Evolutionary conservation across 257 asterid genomes (phyloP).

Genomic region (Salvia hispanica): DNA sequence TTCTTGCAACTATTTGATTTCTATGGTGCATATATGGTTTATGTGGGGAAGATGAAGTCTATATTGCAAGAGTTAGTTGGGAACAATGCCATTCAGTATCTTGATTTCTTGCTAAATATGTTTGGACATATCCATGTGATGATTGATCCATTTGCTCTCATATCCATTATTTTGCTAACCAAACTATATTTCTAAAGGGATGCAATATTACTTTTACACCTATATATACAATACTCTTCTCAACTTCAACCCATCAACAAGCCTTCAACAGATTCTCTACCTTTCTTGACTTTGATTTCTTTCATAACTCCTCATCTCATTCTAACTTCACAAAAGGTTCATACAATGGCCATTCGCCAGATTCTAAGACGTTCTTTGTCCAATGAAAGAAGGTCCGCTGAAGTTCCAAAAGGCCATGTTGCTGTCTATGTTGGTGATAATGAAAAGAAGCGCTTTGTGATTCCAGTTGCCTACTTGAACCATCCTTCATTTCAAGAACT

Average conservation of each 20-base stretch:
- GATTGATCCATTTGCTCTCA: neutral
- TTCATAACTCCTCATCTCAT: neutral
- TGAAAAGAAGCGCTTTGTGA: conserved; percentile 27
- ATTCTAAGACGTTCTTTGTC: conserved; percentile 21
- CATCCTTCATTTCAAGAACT: conserved; percentile 24
- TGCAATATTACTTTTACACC: neutral
- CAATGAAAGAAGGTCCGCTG: conserved; percentile 2
- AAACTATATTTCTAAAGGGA: neutral
- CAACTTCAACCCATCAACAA: neutral
- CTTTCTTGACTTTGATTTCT: neutral
- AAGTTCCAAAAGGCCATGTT: conserved; percentile 31
- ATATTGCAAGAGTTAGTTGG: neutral
- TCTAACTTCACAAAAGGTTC: too few species aligned
- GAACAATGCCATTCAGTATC: too few species aligned
- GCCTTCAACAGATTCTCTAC: neutral
- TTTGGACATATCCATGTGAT: conserved; percentile 29
- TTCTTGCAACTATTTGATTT: too few species aligned
- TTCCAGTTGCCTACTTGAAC: conserved; percentile 21
- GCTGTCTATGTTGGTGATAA: conserved; percentile 38
- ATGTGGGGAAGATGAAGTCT: too few species aligned
- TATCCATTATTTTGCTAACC: neutral
- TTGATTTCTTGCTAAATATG: too few species aligned
- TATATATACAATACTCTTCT: neutral
- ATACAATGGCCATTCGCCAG: neutral
- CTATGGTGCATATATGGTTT: too few species aligned